Evolutionary conservation across 805 yeast genomes (phyloP).

Genomic region (Wickerhamomyces kurtzmanii): DNA sequence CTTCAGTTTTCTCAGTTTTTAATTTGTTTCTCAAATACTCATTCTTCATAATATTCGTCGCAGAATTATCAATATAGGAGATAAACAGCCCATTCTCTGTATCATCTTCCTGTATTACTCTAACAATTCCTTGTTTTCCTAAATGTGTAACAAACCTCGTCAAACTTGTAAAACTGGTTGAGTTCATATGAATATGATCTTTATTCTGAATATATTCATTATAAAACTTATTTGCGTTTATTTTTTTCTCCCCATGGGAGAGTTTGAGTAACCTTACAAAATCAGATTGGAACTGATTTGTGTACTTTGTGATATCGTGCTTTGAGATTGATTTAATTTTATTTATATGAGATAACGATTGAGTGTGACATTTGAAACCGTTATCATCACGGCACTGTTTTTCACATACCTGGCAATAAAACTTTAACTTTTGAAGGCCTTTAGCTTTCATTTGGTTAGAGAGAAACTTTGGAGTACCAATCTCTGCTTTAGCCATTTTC

Average conservation of each 20-base stretch:
- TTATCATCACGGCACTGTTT: constrained; percentile 95
- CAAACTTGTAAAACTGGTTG: constrained; percentile 72
- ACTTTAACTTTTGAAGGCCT: constrained; percentile 79
- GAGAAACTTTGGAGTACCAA: constrained; percentile 59
- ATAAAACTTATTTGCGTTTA: constrained; percentile 79
- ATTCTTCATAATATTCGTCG: constrained; percentile 32
- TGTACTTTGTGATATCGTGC: constrained; percentile 45
- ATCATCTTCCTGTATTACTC: constrained; percentile 29
- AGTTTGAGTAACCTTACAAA: constrained; percentile 54
- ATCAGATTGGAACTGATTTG: constrained; percentile 48
- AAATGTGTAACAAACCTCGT: constrained; percentile 58
- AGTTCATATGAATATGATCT: constrained; percentile 83
- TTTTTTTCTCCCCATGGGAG: constrained; percentile 72
- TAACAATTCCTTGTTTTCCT: constrained; percentile 44
- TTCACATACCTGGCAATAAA: constrained; percentile 85
- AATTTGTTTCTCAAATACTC: constrained; percentile 26
- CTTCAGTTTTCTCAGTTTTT: constrained; percentile 30
- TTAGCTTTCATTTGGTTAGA: constrained; percentile 70
- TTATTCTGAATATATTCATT: constrained; percentile 80
- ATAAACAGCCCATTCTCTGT: constrained; percentile 29
- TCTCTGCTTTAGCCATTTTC: constrained; percentile 46
- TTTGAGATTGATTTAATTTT: constrained; percentile 39
- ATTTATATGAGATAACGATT: constrained; percentile 67
- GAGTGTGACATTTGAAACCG: constrained; percentile 87
- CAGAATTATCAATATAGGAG: constrained; percentile 46